Conservation (phyloP, 345 rosid genomes). For the Populus euphratica region DNA sequence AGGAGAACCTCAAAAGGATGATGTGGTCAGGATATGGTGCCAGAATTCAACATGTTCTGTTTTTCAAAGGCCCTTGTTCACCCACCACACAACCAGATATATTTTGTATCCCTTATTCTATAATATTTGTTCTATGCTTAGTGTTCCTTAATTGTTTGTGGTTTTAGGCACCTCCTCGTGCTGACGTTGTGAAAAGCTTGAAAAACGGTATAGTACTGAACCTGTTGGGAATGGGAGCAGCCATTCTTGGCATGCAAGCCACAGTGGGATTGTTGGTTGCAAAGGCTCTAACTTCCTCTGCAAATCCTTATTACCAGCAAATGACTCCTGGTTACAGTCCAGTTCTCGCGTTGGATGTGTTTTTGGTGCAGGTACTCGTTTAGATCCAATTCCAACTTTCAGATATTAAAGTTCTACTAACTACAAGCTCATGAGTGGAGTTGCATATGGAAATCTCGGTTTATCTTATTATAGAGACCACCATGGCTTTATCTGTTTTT, state of each 20-base stretch:
- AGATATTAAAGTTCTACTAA: background rate
- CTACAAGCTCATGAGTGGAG: background rate
- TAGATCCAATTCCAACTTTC: background rate
- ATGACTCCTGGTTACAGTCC: conserved; percentile 77
- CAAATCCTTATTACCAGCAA: conserved; percentile 83
- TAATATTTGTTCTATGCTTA: background rate
- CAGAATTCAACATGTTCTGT: background rate
- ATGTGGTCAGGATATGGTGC: background rate
- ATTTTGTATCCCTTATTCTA: background rate
- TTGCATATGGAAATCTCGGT: background rate
- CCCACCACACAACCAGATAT: background rate
- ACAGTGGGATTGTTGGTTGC: conserved; percentile 83
- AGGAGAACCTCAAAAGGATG: background rate
- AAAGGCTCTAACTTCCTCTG: conserved; percentile 89
- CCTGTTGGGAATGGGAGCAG: conserved; percentile 90
- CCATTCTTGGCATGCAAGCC: conserved; percentile 94
- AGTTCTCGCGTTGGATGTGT: conserved; percentile 88
- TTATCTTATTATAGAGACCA: background rate
- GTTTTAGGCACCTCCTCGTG: conserved; percentile 92
- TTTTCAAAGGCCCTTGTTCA: background rate
- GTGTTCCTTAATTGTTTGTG: background rate
- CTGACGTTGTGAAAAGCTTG: conserved; percentile 88
- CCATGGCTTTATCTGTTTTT: background rate
- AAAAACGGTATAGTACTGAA: conserved; percentile 79
- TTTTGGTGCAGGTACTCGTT: conserved; percentile 81